Evolutionary conservation across 306 rosid genomes (phyloP), one percentile per base, ranked within the genome.

Genomic region (Prunus mira): DNA sequence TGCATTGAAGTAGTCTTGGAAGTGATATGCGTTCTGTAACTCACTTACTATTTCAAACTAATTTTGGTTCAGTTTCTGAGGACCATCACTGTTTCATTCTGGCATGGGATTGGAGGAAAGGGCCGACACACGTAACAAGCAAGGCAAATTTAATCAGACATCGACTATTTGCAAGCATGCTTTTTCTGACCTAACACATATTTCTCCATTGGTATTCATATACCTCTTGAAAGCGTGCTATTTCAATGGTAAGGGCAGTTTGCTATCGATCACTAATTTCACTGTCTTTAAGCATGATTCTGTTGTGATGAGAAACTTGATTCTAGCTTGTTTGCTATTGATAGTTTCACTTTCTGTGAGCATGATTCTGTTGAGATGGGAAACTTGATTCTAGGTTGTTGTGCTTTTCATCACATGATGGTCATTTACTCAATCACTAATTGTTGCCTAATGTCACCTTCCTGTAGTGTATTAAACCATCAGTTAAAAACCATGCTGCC

Each of bases 191-290:
- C 82, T 96, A 38, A 58, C 79, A 20, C 85, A 83, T 73, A 89
- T 91, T 56, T 82, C 99, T 68, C 99, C 98, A 0, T 82, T 88
- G 81, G 90, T 92, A 58, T 96, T 96, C 83, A 28, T 96, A 65
- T 87, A 82, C 83, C 93, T 92, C 69, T 84, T 96, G 79, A 96
- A 91, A 86, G 93, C 87, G 75, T 96, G 93, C 67, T 91, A 96
- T 79, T 74, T 77, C 74, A 70, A 78, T 83, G 98, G 98, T 95
- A 90, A 46, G 96, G 5, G 38, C 55, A 73, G 65, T 76, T 76
- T 54, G 76, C 72, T 27, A 43, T 63, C 14, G 27, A 49, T 67
- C 65, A 57, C 57, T 55, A 9, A 45, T 71, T 38, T 76, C 63
- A 34, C 50, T 72, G 64, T 66, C 7, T 72, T 75, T 67, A 32